Evolutionary conservation across 225 moss, liverwort and hornwort species (phyloP).

Genomic region (Antitrichia curtipendula): DNA sequence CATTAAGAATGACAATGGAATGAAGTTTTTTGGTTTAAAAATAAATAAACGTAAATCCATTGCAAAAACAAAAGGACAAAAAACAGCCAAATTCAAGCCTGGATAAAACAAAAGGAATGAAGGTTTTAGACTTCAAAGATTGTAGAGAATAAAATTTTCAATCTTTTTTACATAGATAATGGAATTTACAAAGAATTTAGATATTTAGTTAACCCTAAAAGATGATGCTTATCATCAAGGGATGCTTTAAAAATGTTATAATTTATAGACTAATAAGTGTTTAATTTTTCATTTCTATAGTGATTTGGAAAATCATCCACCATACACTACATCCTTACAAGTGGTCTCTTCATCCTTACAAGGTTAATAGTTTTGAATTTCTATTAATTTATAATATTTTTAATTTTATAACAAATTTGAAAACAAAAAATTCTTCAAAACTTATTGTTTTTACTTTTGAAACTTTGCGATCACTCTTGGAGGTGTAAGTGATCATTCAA

Average conservation of each 20-base stretch:
- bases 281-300: neutral
- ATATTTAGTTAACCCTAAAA: neutral
- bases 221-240: neutral
- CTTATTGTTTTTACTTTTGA: neutral
- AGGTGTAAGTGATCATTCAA: neutral
- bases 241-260: rapidly evolving
- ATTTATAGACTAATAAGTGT: rapidly evolving
- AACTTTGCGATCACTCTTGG: rapidly evolving
- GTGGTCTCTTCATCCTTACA: rapidly evolving
- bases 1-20: neutral
- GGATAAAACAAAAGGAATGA: too few species aligned
- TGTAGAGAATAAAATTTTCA: neutral
- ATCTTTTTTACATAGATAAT: neutral
- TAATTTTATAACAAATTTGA: neutral
- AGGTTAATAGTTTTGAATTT: neutral
- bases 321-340: too few species aligned
- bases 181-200: neutral
- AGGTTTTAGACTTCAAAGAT: neutral
- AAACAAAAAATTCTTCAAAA: neutral
- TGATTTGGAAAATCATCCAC: neutral
- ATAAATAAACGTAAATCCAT: too few species aligned
- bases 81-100: too few species aligned
- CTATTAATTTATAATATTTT: neutral
- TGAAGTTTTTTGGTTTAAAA: too few species aligned
- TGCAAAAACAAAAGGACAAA: too few species aligned